Conservation (phyloP, 257 asterid genomes). For the Solanum lignicaule region DNA sequence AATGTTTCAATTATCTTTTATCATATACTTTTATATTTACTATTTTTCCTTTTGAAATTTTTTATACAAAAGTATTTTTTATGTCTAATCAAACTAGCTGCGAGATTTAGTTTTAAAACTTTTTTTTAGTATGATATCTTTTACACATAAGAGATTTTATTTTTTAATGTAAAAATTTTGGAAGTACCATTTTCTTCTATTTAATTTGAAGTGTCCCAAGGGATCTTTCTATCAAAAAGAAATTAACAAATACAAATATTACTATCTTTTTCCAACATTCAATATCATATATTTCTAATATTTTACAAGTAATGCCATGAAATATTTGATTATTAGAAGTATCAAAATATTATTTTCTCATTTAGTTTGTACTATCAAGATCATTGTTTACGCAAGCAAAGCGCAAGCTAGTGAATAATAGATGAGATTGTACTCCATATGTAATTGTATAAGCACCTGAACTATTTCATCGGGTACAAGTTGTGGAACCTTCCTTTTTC, state of each 20-base stretch:
- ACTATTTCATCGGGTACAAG: neutral
- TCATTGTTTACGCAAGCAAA: neutral
- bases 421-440: neutral
- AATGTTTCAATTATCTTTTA: neutral
- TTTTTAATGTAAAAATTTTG: neutral
- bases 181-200: accelerated
- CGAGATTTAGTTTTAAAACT: accelerated
- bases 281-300: neutral
- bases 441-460: neutral
- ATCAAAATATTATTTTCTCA: neutral
- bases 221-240: neutral
- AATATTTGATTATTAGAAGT: neutral
- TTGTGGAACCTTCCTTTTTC: neutral
- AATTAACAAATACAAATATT: too few relatives aligned
- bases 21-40: neutral
- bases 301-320: neutral
- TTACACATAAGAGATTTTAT: neutral
- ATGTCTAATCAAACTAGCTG: neutral
- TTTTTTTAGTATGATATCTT: neutral
- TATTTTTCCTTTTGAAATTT: neutral
- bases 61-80: neutral
- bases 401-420: neutral
- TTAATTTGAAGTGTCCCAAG: neutral
- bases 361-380: too few relatives aligned
- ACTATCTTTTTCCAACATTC: neutral